Conservation (phyloP, 2,329 filamentous ascomycete genomes). For the Fusarium sp. region DNA sequence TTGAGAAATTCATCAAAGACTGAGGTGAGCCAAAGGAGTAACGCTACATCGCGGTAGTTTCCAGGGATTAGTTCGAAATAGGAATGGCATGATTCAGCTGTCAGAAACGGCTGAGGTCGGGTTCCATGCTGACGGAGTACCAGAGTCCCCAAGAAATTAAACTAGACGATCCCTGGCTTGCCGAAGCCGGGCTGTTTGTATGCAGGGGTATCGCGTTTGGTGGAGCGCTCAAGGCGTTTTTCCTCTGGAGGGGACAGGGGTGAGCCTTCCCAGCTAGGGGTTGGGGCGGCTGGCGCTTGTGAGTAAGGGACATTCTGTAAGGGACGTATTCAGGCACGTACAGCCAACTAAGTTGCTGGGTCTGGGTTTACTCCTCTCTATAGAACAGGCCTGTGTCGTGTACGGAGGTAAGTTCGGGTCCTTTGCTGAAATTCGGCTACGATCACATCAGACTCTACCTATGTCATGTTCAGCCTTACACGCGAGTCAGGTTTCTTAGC, state of each 20-base stretch:
- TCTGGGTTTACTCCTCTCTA: not conserved
- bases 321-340: not conserved
- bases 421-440: not conserved
- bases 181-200: not conserved
- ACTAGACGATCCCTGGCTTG: constrained; percentile 8
- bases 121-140: constrained; percentile 3
- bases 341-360: not conserved
- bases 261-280: not conserved
- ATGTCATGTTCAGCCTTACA: constrained; percentile 5
- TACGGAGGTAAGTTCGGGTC: not conserved
- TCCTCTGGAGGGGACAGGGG: not conserved
- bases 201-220: constrained; percentile 25
- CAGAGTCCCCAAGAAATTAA: constrained; percentile 16
- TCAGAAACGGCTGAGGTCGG: constrained; percentile 18
- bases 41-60: not conserved
- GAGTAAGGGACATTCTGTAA: not conserved
- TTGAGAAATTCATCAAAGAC: not conserved
- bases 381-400: not conserved
- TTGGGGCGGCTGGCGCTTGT: constrained; percentile 6
- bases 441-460: not conserved
- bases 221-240: constrained; percentile 32
- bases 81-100: not conserved
- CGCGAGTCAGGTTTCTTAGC: constrained; percentile 4
- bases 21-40: constrained; percentile 21
- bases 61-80: not conserved